Conservation (phyloP, 768 basidiomycete genomes). For the Russula olivacea region DNA sequence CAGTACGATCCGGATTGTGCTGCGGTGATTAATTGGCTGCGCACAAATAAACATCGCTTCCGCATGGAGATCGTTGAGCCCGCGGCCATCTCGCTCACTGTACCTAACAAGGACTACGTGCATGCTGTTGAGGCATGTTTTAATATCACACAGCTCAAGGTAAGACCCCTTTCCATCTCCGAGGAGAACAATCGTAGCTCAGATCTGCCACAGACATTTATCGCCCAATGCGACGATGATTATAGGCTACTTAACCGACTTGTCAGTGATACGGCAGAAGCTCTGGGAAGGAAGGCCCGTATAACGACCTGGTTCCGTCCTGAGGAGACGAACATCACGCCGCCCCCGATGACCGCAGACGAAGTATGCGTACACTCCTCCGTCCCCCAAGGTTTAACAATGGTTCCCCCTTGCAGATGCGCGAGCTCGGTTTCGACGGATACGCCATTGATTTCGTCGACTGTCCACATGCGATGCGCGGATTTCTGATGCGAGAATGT, state of each 20-base stretch:
- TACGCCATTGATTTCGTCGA: conserved; percentile 78
- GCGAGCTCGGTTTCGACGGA: conserved; percentile 61
- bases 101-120: conserved; percentile 57
- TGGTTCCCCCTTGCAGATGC: conserved; percentile 43
- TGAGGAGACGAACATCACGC: conserved; percentile 32
- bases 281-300: conserved; percentile 45
- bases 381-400: background rate
- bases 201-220: conserved; percentile 56
- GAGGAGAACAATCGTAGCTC: background rate
- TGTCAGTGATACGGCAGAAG: conserved; percentile 57
- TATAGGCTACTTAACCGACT: conserved; percentile 61
- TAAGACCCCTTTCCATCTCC: conserved; percentile 28
- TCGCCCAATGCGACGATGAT: conserved; percentile 79
- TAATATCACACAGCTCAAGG: conserved; percentile 53
- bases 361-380: conserved; percentile 40
- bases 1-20: conserved; percentile 54
- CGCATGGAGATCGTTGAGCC: conserved; percentile 84
- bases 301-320: conserved; percentile 67
- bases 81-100: conserved; percentile 61
- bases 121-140: conserved; percentile 74
- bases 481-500: conserved; percentile 58
- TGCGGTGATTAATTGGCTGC: conserved; percentile 67
- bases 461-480: conserved; percentile 68
- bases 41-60: conserved; percentile 58
- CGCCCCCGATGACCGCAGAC: conserved; percentile 53